A percentile compares a stretch with the other conserved stretches of the same genome.
These are phyloP conservation scores for Brassica carinata DNA, from an alignment of 345 rosid genomes.

Conservation along the genomic window DNA sequence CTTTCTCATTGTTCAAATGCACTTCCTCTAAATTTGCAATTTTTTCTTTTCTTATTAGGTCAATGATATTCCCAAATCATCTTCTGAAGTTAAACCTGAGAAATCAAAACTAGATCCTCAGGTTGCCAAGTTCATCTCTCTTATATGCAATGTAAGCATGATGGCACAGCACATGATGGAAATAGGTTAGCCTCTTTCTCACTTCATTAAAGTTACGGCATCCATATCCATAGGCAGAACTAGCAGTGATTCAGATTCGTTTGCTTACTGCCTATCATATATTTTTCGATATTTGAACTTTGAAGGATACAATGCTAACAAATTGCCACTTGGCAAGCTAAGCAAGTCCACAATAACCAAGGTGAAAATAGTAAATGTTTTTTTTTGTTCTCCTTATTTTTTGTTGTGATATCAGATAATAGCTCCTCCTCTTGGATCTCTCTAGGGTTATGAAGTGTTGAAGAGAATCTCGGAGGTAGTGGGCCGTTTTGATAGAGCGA, in stretches of 20 bases:
- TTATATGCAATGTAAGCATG: conserved; percentile 86
- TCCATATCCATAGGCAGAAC: neutral
- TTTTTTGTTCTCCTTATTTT: neutral
- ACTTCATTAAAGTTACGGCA: conserved; percentile 8
- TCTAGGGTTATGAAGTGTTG: conserved; percentile 82
- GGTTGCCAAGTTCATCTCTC: conserved; percentile 78
- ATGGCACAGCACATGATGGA: conserved; percentile 96
- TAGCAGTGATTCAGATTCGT: neutral
- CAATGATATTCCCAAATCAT: conserved; percentile 38
- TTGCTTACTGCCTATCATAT: conserved; percentile 15
- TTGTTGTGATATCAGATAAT: conserved; percentile 19
- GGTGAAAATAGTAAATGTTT: conserved; percentile 23
- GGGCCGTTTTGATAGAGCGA: conserved; percentile 47
- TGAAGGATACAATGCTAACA: conserved; percentile 77
- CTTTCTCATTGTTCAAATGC: too few relatives aligned
- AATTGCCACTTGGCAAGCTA: conserved; percentile 91
- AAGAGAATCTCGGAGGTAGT: conserved; percentile 70
- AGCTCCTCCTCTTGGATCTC: conserved; percentile 28
- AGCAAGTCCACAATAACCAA: conserved; percentile 68
- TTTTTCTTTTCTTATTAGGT: conserved; percentile 1
- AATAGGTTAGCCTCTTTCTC: conserved; percentile 55
- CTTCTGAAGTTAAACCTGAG: conserved; percentile 53
- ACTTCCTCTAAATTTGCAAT: too few relatives aligned
- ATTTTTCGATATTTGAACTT: neutral
- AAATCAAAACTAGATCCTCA: conserved; percentile 66